A percentile compares a stretch with the other conserved stretches of the same genome.
Evolutionary conservation across 2,329 filamentous ascomycete genomes (phyloP).

Genomic region (Aspergillus spinulosporus): DNA sequence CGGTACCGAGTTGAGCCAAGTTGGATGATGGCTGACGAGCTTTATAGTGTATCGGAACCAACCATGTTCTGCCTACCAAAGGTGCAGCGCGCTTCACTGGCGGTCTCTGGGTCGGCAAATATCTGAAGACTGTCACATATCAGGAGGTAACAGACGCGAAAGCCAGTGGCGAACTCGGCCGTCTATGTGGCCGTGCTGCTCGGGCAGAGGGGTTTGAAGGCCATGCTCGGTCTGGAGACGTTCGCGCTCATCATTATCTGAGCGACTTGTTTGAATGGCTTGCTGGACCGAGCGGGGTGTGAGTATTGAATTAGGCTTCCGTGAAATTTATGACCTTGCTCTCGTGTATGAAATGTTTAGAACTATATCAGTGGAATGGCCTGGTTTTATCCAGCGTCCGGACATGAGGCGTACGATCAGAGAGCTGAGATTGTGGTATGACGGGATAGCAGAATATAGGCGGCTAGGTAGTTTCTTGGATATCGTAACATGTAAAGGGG

Average conservation of each 20-base stretch:
- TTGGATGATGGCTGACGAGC: too few species aligned
- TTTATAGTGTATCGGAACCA: slow-evolving; percentile 54
- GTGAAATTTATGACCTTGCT: too few species aligned
- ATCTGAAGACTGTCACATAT: slow-evolving; percentile 53
- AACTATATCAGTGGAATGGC: too few species aligned
- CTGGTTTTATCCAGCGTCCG: too few species aligned
- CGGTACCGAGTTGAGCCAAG: too few species aligned
- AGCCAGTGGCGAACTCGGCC: slow-evolving; percentile 50
- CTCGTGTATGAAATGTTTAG: too few species aligned
- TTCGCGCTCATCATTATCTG: slow-evolving; percentile 48
- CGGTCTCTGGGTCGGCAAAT: slow-evolving; percentile 59
- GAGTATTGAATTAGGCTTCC: too few species aligned
- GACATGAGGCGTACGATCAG: too few species aligned
- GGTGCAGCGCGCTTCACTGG: slow-evolving; percentile 53
- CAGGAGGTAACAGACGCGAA: slow-evolving; percentile 48
- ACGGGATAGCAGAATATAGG: too few species aligned
- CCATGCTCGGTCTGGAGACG: slow-evolving; percentile 52
- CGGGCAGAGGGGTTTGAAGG: slow-evolving; percentile 55
- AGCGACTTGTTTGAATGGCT: slow-evolving; percentile 50
- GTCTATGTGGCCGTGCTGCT: slow-evolving; percentile 52
- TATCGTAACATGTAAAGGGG: too few species aligned
- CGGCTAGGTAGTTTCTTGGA: too few species aligned
- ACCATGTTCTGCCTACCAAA: slow-evolving; percentile 55
- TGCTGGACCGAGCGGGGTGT: neutral
- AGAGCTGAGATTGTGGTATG: too few species aligned